Conservation (phyloP, 805 yeast genomes). For the Pichia cabralensis region DNA sequence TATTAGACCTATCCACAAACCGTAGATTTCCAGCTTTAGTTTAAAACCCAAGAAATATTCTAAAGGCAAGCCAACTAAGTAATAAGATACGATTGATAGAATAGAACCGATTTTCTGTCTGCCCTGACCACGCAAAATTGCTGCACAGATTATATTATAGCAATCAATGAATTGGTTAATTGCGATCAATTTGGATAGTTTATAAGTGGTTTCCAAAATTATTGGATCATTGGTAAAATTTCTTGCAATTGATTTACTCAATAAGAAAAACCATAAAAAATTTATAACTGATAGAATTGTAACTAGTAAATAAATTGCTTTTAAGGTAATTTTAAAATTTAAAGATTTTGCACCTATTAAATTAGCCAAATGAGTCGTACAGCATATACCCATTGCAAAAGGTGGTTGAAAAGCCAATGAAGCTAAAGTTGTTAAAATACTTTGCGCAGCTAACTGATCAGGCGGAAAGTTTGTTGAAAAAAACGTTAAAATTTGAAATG, state of each 20-base stretch:
- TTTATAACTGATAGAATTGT: constrained; percentile 26
- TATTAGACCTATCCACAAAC: constrained; percentile 40
- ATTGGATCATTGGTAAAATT: constrained; percentile 32
- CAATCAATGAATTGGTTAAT: constrained; percentile 42
- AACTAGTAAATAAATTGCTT: constrained; percentile 29
- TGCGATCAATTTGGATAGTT: constrained; percentile 36
- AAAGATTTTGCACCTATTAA: constrained; percentile 37
- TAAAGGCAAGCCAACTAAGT: constrained; percentile 39
- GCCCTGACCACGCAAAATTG: constrained; percentile 45
- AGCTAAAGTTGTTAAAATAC: constrained; percentile 39
- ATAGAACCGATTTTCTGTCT: constrained; percentile 43
- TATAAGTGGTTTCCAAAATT: constrained; percentile 30
- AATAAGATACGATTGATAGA: constrained; percentile 36
- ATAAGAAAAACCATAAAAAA: constrained; percentile 28
- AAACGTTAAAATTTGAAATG: constrained; percentile 43
- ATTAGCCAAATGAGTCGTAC: constrained; percentile 45
- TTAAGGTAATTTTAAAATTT: constrained; percentile 28
- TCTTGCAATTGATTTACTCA: constrained; percentile 30
- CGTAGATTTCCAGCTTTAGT: constrained; percentile 30
- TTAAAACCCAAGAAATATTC: constrained; percentile 36
- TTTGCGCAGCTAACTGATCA: constrained; percentile 41
- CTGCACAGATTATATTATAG: constrained; percentile 35
- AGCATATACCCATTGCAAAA: constrained; percentile 40
- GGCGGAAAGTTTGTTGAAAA: constrained; percentile 40
- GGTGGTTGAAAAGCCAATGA: constrained; percentile 43